phyloP scores from a whole-genome alignment of 805 yeast genomes.

The Metschnikowia hibisci region DNA sequence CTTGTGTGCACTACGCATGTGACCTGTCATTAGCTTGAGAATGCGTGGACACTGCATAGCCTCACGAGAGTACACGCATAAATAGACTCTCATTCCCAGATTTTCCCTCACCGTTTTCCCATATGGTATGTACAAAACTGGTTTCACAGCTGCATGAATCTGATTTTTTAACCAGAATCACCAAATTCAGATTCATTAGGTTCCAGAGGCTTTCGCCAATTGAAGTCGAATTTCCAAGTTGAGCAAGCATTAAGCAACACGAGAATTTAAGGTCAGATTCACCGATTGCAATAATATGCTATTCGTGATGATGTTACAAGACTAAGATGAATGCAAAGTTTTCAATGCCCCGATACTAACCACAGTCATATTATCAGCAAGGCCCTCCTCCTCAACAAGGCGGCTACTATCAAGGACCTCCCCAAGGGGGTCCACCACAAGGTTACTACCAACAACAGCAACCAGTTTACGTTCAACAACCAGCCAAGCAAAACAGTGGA shows the following conservation, averaged over 20 bases:
- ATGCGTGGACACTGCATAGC: conserved; percentile 6
- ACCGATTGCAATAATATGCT: too few relatives aligned
- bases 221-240: too few relatives aligned
- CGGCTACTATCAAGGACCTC: conserved; percentile 20
- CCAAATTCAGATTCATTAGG: too few relatives aligned
- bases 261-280: too few relatives aligned
- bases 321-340: too few relatives aligned
- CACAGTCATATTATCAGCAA: conserved; percentile 12
- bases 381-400: conserved; percentile 13
- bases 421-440: conserved; percentile 25
- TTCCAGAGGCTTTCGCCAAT: too few relatives aligned
- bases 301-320: too few relatives aligned
- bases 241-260: too few relatives aligned
- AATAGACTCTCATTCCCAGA: not conserved
- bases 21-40: not conserved
- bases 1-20: not conserved
- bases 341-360: too few relatives aligned
- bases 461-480: conserved; percentile 32
- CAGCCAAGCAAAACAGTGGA: conserved; percentile 15
- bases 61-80: conserved; percentile 1
- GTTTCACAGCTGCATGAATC: too few relatives aligned
- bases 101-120: not conserved
- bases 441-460: conserved; percentile 34
- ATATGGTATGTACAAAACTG: not conserved
- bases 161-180: too few relatives aligned